phyloP scores from a whole-genome alignment of 2,329 filamentous ascomycete species.

The Talaromyces sp. region DNA sequence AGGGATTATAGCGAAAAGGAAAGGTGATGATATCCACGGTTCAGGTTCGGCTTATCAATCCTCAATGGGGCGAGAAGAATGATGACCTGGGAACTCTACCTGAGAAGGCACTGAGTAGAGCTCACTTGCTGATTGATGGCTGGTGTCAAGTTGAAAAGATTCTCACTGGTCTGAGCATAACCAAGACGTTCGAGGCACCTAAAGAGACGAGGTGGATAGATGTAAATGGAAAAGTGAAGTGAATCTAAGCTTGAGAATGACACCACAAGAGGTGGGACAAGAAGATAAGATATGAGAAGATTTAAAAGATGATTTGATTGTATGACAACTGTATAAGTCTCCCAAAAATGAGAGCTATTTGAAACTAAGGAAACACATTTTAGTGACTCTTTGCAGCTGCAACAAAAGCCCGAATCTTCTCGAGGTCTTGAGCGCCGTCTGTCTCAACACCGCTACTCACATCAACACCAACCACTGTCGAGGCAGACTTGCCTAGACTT shows the following conservation, averaged over 20 bases:
- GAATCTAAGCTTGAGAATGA: background rate
- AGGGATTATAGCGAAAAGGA: background rate
- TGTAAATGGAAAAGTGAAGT: background rate
- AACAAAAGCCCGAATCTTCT: constrained; percentile 79
- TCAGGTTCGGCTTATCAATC: background rate
- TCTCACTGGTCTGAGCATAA: background rate
- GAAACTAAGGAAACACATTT: background rate
- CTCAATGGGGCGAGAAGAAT: background rate
- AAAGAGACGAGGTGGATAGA: background rate
- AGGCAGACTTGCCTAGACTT: constrained; percentile 59
- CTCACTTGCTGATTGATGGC: background rate
- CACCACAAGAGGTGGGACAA: background rate
- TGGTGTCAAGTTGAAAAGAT: background rate
- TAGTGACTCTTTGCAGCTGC: constrained; percentile 63
- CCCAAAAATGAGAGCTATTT: background rate
- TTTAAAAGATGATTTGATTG: background rate
- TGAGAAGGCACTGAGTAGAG: background rate
- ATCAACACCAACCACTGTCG: constrained; percentile 77
- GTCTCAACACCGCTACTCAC: constrained; percentile 92
- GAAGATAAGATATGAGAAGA: too few species aligned
- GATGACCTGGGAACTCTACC: background rate
- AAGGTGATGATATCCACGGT: background rate
- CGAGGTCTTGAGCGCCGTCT: constrained; percentile 73
- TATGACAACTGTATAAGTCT: background rate
- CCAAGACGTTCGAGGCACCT: background rate